phyloP scores from a whole-genome alignment of 163 green algal genomes.

The Scenedesmus sp. region DNA sequence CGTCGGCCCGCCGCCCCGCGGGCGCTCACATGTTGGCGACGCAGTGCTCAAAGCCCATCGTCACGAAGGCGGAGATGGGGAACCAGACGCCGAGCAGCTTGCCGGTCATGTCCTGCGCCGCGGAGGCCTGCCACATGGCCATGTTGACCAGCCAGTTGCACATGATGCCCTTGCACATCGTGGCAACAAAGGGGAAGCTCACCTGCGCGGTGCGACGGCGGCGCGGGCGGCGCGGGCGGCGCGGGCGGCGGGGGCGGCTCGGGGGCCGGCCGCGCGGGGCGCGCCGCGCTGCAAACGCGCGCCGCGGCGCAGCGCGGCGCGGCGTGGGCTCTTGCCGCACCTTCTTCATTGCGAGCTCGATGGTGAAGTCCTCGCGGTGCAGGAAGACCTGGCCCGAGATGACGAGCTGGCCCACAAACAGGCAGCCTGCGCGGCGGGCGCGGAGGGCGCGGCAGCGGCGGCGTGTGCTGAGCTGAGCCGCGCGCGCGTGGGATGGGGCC shows the following conservation, averaged over 20 bases:
- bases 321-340: too few species aligned
- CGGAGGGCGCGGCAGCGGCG: background rate
- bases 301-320: too few species aligned
- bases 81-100: constrained; percentile 70
- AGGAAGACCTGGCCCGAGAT: constrained; percentile 31
- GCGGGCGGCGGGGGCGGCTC: too few species aligned
- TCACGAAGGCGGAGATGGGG: constrained; percentile 77
- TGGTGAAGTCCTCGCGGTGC: constrained; percentile 23
- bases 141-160: constrained; percentile 85
- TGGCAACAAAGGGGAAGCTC: constrained; percentile 46
- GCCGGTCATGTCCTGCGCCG: constrained; percentile 44
- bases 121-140: constrained; percentile 72
- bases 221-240: too few species aligned
- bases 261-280: too few species aligned
- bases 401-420: constrained; percentile 51
- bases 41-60: constrained; percentile 74
- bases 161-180: constrained; percentile 64
- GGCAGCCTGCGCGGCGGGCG: constrained; percentile 45
- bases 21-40: constrained; percentile 81
- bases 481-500: too few species aligned
- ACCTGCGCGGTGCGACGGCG: too few species aligned
- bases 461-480: too few species aligned
- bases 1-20: too few species aligned
- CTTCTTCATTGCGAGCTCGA: constrained; percentile 48
- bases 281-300: too few species aligned